A percentile compares a stretch with the other conserved stretches of the same genome.
Conservation (phyloP, 768 basidiomycete species). For the Xanthoconium stramineum region DNA sequence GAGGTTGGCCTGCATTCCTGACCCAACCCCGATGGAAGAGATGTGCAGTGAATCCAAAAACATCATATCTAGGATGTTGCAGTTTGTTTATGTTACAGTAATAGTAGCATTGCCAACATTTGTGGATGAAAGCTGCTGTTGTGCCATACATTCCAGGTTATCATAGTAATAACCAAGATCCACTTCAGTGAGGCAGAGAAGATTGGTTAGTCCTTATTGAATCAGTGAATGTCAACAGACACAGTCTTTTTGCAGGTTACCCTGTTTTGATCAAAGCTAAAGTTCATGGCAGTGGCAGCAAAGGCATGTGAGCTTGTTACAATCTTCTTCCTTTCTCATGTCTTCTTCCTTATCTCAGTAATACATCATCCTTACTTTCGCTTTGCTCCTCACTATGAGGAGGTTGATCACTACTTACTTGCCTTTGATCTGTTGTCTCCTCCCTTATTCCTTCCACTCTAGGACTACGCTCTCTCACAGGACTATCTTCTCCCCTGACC, state of each 20-base stretch:
- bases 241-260: conserved; percentile 49
- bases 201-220: conserved; percentile 49
- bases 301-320: conserved; percentile 95
- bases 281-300: conserved; percentile 89
- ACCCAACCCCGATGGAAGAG: background rate
- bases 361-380: too few species aligned
- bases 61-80: conserved; percentile 73
- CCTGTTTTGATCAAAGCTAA: conserved; percentile 94
- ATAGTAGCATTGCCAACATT: conserved; percentile 1
- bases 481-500: too few species aligned
- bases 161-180: conserved; percentile 80
- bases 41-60: conserved; percentile 81
- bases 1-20: conserved; percentile 47
- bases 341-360: too few species aligned
- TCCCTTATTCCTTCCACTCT: too few species aligned
- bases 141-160: conserved; percentile 96
- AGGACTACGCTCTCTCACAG: too few species aligned
- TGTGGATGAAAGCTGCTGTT: conserved; percentile 57
- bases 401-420: too few species aligned
- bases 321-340: too few species aligned
- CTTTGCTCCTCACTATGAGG: too few species aligned
- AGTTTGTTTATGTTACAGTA: background rate
- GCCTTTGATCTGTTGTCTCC: too few species aligned
- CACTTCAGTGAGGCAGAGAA: conserved; percentile 63
- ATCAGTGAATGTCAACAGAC: background rate